Base-by-base conservation (phyloP, 352 stramenopile species). In the Phytophthora fragariaefolia region DNA sequence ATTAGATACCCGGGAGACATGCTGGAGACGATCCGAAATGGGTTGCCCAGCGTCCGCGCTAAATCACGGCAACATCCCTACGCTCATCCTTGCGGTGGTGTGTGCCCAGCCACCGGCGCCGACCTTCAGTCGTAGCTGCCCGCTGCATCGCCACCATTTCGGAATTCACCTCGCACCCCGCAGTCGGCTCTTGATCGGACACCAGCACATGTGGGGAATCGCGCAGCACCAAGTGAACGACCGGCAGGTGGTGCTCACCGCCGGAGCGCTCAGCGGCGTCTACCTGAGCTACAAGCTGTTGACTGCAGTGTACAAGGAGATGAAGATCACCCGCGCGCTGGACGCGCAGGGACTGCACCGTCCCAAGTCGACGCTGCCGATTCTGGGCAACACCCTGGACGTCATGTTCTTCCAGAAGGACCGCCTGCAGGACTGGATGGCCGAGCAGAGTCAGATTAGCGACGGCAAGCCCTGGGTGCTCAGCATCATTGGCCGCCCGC, bases 391-490 rank as follows among this genome's bases (percentile, higher is more conserved):
- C 59, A 74, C 67, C 9, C 59, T 82, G 1, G 71, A 79, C 57
- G 58, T 82, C 46, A 72, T 79, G 68, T 69, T 73, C 36, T 73
- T 72, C 56, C 66, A 77, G 50, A 79, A 68, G 42, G 47, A 76
- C 34, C 76, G 77, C 6, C 54, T 91, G 24, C 77, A 89, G 51
- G 82, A 89, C 66, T 89, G 80, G 82, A 73, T 91, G 45, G 40
- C 77, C 5, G 78, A 91, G 20, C 71, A 91, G 53, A 82, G 69
- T 50, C 32, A 78, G 12, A 69, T 74, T 2, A 71, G 54, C 24
- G 58, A 70, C 1, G 72, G 76, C 42, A 79, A 73, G 22, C 76
- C 79, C 2, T 91, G 82, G 82, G 64, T 79, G 42, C 60, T 91
- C 17, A 71, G 64, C 36, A 63, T 76, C 15, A 54, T 88, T 17